Evolutionary conservation across 2,329 filamentous ascomycete species (phyloP).

Genomic region (Fusarium phyllophilum): DNA sequence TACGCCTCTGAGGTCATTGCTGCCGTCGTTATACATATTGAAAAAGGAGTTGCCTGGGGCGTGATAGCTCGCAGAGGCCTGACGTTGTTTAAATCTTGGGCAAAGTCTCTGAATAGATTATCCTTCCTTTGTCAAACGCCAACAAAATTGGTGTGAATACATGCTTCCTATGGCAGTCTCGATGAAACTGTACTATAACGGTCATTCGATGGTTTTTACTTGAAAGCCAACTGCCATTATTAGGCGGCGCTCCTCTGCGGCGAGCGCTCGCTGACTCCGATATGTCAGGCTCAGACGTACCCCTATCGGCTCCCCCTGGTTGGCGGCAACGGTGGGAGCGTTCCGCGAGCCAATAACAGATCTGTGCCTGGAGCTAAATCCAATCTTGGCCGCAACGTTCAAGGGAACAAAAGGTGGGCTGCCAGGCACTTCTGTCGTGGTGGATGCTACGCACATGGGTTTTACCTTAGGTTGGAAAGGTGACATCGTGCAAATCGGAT

Average conservation of each 20-base stretch:
- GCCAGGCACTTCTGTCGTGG: conserved; percentile 4
- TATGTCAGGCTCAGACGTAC: conserved; percentile 9
- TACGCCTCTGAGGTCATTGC: not conserved
- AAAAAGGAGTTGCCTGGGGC: not conserved
- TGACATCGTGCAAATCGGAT: conserved; percentile 44
- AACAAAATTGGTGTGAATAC: not conserved
- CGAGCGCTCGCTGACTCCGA: conserved; percentile 20
- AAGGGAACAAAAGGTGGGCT: conserved; percentile 29
- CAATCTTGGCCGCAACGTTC: conserved; percentile 23
- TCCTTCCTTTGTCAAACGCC: not conserved
- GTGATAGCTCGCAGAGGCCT: not conserved
- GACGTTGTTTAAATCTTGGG: not conserved
- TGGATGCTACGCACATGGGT: conserved; percentile 23
- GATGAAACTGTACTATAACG: not conserved
- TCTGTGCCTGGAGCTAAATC: conserved; percentile 53
- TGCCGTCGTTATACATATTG: not conserved
- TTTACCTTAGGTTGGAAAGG: conserved; percentile 32
- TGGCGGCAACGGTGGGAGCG: conserved; percentile 20
- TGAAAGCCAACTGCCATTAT: not conserved
- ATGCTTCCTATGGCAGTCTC: not conserved
- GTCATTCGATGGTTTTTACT: not conserved
- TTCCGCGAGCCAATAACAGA: conserved; percentile 54
- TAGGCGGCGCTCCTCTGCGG: conserved; percentile 20
- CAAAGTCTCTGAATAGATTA: not conserved
- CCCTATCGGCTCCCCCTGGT: conserved; percentile 20